These are phyloP conservation scores for Mortierella sp. DNA, from an alignment of 371 early-diverging fungal genomes.

Conservation along the genomic window DNA sequence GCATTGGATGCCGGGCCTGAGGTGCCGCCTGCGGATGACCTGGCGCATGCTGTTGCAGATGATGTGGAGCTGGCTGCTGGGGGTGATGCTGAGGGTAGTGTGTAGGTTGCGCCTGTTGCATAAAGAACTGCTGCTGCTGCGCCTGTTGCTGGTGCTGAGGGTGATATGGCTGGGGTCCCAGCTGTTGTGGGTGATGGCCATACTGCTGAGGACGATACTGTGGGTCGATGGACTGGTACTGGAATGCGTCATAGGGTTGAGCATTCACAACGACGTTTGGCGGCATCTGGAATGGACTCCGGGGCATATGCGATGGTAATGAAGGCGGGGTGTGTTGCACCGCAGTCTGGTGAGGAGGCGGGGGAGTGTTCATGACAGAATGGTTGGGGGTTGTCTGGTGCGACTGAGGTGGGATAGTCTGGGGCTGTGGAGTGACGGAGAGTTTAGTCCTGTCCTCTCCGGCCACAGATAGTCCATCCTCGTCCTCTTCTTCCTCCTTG, in stretches of 20 bases:
- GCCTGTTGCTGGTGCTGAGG: conserved; percentile 21
- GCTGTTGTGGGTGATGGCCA: conserved; percentile 23
- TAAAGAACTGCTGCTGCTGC: conserved; percentile 15
- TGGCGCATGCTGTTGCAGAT: conserved; percentile 34
- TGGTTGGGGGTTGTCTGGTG: conserved; percentile 39
- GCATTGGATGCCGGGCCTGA: conserved; percentile 21
- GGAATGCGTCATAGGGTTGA: conserved; percentile 40
- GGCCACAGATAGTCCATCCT: conserved; percentile 41
- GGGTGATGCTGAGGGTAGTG: conserved; percentile 10
- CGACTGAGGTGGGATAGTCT: conserved; percentile 29
- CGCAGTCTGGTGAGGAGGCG: conserved; percentile 29
- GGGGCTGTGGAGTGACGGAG: conserved; percentile 51
- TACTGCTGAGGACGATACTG: conserved; percentile 39
- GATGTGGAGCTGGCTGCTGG: conserved; percentile 21
- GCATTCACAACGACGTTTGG: conserved; percentile 44
- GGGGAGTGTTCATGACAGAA: conserved; percentile 37
- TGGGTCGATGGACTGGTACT: conserved; percentile 39
- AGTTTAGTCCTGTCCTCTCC: conserved; percentile 50
- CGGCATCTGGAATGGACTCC: conserved; percentile 47
- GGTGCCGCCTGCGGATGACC: too few relatives aligned
- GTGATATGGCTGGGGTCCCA: background rate
- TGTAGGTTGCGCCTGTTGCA: conserved; percentile 10
- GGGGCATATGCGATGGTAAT: conserved; percentile 39
- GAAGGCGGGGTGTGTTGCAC: conserved; percentile 41
- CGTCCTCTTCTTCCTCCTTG: conserved; percentile 50